phyloP scores from a whole-genome alignment of 1,139 yeast genomes.

The Debaryomyces coudertii region DNA sequence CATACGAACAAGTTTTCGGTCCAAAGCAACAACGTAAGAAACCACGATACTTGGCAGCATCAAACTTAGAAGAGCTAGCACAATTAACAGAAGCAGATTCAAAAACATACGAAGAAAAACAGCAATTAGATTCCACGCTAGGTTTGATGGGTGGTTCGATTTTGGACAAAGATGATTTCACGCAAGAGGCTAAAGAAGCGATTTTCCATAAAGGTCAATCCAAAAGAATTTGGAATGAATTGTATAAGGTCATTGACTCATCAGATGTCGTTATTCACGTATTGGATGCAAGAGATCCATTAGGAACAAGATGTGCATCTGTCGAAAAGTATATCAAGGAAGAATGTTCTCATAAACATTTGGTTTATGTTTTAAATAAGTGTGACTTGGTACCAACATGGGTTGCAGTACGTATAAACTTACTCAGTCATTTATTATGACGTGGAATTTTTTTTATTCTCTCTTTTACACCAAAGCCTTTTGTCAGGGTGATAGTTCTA shows the following conservation, averaged over 20 bases:
- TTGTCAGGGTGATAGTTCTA: slow-evolving; percentile 69
- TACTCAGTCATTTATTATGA: slow-evolving; percentile 12
- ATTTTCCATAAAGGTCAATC: slow-evolving; percentile 97
- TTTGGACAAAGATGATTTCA: slow-evolving; percentile 74
- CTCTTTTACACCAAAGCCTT: slow-evolving; percentile 50
- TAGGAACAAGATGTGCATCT: slow-evolving; percentile 91
- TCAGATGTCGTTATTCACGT: slow-evolving; percentile 96
- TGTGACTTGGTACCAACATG: slow-evolving; percentile 98
- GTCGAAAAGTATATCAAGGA: slow-evolving; percentile 91
- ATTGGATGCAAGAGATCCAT: slow-evolving; percentile 94
- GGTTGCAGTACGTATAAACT: slow-evolving; percentile 89
- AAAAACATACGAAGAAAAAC: slow-evolving; percentile 68
- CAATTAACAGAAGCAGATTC: slow-evolving; percentile 59
- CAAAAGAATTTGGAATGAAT: slow-evolving; percentile 97
- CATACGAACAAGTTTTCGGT: slow-evolving; percentile 82
- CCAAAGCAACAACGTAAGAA: slow-evolving; percentile 94
- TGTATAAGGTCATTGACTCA: slow-evolving; percentile 95
- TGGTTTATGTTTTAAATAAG: slow-evolving; percentile 91
- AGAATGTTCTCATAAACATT: slow-evolving; percentile 96
- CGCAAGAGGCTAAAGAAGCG: slow-evolving; percentile 91
- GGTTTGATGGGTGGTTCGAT: slow-evolving; percentile 76
- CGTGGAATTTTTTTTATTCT: slow-evolving; percentile 11
- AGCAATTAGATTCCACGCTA: slow-evolving; percentile 71
- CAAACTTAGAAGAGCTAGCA: slow-evolving; percentile 83
- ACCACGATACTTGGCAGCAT: slow-evolving; percentile 73